phyloP scores from a whole-genome alignment of 2,329 filamentous ascomycete species.

The Nakataea oryzae region DNA sequence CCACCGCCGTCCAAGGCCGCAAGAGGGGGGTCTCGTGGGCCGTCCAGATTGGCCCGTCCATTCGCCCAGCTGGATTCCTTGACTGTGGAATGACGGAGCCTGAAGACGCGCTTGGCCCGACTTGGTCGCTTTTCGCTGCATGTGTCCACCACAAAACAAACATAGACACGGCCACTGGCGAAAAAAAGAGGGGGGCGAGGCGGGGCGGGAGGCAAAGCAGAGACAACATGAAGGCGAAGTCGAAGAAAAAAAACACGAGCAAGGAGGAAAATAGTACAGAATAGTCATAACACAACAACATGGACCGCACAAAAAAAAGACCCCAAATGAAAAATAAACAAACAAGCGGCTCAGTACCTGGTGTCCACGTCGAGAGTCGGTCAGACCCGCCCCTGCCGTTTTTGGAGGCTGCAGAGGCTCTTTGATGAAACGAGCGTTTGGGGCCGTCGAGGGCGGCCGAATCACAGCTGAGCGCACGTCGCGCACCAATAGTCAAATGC shows the following conservation, averaged over 20 bases:
- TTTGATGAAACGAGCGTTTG: neutral
- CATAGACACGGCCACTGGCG: neutral
- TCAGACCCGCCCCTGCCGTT: neutral
- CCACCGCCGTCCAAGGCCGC: conserved; percentile 16
- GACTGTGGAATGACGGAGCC: conserved; percentile 1
- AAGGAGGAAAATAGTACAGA: neutral
- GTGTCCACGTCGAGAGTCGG: neutral
- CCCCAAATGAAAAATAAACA: neutral
- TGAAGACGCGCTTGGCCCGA: neutral
- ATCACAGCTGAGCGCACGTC: neutral
- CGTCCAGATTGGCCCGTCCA: conserved; percentile 22
- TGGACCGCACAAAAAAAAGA: neutral
- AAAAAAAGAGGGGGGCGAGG: neutral
- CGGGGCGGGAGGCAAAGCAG: neutral
- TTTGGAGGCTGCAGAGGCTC: neutral
- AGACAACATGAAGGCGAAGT: neutral
- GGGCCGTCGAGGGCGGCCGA: neutral
- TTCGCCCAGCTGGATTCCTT: conserved; percentile 4
- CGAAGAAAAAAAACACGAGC: neutral
- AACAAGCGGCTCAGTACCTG: neutral
- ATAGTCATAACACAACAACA: neutral
- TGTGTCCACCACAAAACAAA: conserved; percentile 1
- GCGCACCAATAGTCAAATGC: neutral
- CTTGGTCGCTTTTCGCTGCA: neutral
- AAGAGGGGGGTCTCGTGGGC: conserved; percentile 30